Evolutionary conservation across 257 asterid species (phyloP).

Genomic region (Gentiana macrophylla): DNA sequence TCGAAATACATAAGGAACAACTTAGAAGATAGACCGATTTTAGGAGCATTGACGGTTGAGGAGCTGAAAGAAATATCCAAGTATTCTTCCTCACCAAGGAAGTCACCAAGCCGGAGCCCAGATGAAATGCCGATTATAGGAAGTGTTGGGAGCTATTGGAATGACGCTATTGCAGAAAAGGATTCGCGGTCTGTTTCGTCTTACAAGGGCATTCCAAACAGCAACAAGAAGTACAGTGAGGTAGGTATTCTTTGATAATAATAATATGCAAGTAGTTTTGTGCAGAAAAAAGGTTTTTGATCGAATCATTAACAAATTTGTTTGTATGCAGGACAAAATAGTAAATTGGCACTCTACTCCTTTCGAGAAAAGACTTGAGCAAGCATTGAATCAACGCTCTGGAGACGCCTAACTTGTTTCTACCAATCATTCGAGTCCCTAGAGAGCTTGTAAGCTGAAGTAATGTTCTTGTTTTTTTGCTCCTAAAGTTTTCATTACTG

Average conservation of each 20-base stretch:
- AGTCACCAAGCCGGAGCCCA: slow-evolving; percentile 81
- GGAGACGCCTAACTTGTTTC: slow-evolving; percentile 25
- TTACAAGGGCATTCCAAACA: slow-evolving; percentile 79
- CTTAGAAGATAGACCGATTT: slow-evolving; percentile 86
- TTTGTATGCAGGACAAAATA: slow-evolving; percentile 61
- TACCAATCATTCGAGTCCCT: slow-evolving; percentile 2
- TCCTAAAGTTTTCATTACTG: no score
- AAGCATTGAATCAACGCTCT: slow-evolving; percentile 49
- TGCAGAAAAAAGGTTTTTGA: background rate
- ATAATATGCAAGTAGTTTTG: background rate
- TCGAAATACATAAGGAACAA: slow-evolving; percentile 39
- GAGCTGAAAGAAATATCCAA: slow-evolving; percentile 68
- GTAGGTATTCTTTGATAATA: slow-evolving; percentile 28
- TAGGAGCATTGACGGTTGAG: slow-evolving; percentile 90
- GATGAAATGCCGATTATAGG: slow-evolving; percentile 92
- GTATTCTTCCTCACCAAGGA: slow-evolving; percentile 50
- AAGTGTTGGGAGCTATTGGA: slow-evolving; percentile 88
- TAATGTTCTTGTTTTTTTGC: slow-evolving; percentile 3
- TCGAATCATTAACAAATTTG: slow-evolving; percentile 7
- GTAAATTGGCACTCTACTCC: slow-evolving; percentile 92
- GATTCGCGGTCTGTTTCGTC: slow-evolving; percentile 38
- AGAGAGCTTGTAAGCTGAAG: slow-evolving; percentile 14
- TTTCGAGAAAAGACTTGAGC: slow-evolving; percentile 74
- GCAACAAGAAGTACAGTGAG: slow-evolving; percentile 92
- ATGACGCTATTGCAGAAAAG: slow-evolving; percentile 28